Percentiles rank a stretch among this genome's conserved stretches.
phyloP scores from a whole-genome alignment of 306 rosid species.

The Medicago lupulina region DNA sequence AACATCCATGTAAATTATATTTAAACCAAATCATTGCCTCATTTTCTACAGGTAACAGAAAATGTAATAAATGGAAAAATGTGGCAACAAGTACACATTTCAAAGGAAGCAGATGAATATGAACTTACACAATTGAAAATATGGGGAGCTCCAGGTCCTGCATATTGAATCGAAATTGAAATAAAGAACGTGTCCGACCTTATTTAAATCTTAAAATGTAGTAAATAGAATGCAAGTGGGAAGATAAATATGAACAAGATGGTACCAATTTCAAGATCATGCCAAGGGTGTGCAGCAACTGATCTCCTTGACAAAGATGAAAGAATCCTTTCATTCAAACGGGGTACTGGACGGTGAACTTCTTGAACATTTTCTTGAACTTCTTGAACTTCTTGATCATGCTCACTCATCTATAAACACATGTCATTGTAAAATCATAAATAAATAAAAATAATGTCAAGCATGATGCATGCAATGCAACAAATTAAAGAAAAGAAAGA shows the following conservation, averaged over 20 bases:
- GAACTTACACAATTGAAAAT: constrained; percentile 83
- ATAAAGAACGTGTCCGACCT: constrained; percentile 5
- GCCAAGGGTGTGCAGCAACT: constrained; percentile 98
- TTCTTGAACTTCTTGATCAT: constrained; percentile 32
- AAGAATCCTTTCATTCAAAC: constrained; percentile 92
- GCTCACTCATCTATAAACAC: constrained; percentile 51
- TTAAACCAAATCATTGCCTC: no score
- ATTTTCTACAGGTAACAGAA: no score
- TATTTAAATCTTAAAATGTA: constrained; percentile 38
- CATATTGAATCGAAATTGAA: constrained; percentile 31
- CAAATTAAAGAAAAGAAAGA: background rate
- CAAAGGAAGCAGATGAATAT: constrained; percentile 3
- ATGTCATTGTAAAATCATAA: background rate
- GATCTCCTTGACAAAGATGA: constrained; percentile 91
- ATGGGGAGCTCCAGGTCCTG: constrained; percentile 93
- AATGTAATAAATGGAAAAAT: background rate
- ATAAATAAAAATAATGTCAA: constrained; percentile 1
- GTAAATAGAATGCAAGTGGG: constrained; percentile 3
- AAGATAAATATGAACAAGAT: background rate
- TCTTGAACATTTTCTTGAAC: constrained; percentile 21
- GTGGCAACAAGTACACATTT: no score
- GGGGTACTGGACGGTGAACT: constrained; percentile 50
- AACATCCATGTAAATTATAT: no score
- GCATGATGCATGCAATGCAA: background rate
- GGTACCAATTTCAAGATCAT: constrained; percentile 95